Percentiles rank a stretch among this genome's conserved stretches.
phyloP scores from a whole-genome alignment of 2,329 filamentous ascomycete species.

The Paraconiothyrium brasiliense region DNA sequence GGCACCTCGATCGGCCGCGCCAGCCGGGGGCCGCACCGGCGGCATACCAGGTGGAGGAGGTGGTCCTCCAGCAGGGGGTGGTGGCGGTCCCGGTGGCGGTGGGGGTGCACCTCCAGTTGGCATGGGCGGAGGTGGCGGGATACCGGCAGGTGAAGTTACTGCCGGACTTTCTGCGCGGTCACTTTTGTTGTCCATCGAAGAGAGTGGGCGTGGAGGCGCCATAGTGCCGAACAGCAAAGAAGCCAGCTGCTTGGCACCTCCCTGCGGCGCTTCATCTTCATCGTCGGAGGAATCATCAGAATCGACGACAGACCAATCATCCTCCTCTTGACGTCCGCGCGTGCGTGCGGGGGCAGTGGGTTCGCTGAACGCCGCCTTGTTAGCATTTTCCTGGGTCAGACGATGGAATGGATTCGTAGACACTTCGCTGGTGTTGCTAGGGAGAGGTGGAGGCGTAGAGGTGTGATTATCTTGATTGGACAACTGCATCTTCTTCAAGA shows the following conservation, averaged over 20 bases:
- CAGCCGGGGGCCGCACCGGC: conserved; percentile 48
- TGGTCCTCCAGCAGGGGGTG: conserved; percentile 48
- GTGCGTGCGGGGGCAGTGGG: conserved; percentile 61
- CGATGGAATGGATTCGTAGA: conserved; percentile 95
- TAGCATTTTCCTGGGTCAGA: conserved; percentile 72
- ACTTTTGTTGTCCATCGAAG: conserved; percentile 77
- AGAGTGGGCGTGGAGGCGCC: conserved; percentile 89
- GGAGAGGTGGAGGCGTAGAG: conserved; percentile 51
- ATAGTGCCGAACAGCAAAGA: conserved; percentile 97
- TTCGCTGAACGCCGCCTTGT: conserved; percentile 57
- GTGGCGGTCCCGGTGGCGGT: conserved; percentile 61
- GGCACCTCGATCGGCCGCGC: conserved; percentile 58
- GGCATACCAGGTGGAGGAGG: conserved; percentile 55
- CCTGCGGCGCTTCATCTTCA: conserved; percentile 76
- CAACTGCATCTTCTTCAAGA: conserved; percentile 88
- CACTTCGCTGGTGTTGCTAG: conserved; percentile 58
- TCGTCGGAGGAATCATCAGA: conserved; percentile 77
- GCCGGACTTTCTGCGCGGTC: conserved; percentile 55
- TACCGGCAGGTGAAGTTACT: conserved; percentile 52
- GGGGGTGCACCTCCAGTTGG: conserved; percentile 54
- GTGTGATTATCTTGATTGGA: conserved; percentile 63
- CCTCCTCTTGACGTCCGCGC: conserved; percentile 67
- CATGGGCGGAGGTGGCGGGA: conserved; percentile 63
- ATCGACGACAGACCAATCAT: conserved; percentile 85
- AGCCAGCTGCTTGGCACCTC: conserved; percentile 89